Percentiles rank a stretch among this genome's conserved stretches.
These are phyloP conservation scores for Mycosphaerella arachidis DNA, from an alignment of 2,329 filamentous ascomycete species.

Conservation along the genomic window DNA sequence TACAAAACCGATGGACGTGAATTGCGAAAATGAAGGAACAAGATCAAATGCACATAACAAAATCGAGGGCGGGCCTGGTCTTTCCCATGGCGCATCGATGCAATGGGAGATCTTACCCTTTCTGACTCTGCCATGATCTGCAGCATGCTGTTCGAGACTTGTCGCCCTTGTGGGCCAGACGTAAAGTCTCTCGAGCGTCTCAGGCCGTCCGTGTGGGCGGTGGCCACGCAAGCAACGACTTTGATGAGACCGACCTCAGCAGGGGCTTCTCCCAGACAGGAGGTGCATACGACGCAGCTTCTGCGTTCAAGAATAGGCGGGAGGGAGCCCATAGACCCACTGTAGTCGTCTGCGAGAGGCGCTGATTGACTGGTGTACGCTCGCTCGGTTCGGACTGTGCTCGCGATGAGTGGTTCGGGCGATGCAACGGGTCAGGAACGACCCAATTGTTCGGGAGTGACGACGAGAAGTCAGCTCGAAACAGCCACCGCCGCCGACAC, in stretches of 20 bases:
- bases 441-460: neutral
- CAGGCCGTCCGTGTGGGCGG: constrained; percentile 10
- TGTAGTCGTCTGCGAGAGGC: neutral
- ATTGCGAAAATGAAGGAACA: constrained; percentile 14
- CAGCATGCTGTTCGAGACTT: constrained; percentile 3
- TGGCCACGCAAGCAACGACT: constrained; percentile 6
- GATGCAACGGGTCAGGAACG: neutral
- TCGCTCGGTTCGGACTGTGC: neutral
- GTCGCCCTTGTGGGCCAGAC: constrained; percentile 13
- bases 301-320: neutral
- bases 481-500: neutral
- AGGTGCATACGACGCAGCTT: constrained; percentile 1
- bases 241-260: neutral
- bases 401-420: neutral
- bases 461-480: neutral
- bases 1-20: constrained; percentile 20
- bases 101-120: constrained; percentile 12
- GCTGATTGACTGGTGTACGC: constrained; percentile 1
- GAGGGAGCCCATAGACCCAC: constrained; percentile 6
- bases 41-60: constrained; percentile 7
- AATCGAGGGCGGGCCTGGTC: constrained; percentile 6
- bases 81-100: constrained; percentile 10
- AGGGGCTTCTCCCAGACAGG: neutral
- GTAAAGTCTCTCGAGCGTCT: constrained; percentile 17
- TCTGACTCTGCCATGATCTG: constrained; percentile 2